Base-by-base conservation (phyloP, 1,284 basidiomycete species). In the Thecaphora thlaspeos region DNA sequence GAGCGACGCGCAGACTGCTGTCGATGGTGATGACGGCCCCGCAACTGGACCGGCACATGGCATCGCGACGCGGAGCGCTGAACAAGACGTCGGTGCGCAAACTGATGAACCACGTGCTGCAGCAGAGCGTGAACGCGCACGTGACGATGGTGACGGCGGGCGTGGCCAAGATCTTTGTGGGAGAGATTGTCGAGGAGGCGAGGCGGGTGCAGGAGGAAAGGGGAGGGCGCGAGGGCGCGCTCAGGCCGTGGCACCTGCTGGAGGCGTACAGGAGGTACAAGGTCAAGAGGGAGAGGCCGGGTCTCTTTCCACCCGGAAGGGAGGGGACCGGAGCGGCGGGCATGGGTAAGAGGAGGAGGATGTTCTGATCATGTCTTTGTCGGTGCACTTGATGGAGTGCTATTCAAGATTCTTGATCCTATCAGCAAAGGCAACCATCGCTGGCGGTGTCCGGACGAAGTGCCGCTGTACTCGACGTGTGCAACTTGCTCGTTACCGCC, bases 181-280 rank as follows among this genome's bases (percentile, higher is more conserved):
- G 91, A 2, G 90, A 93, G 77, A 89, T 93, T 5, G 84, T 92
- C 19, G 90, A 93, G 77, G 87, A 88, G 80, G 89, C 89, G 88
- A 49, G 46, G 80, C 70, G 4, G 17, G 87, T 89, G 0, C 90
- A 91, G 77, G 80, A 81, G n/a, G 82, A 85, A 28, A 82, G 87
- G 21, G 84, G 85, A 5, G 88, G 90, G 21, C 81, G 81, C 12
- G 26, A 38, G 11, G 90, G 90, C 0, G 87, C 91, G 0, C 79
- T 94, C 23, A 86, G 87, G 2, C 90, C 91, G 0, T 88, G 90
- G 66, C 88, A 93, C 77, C 81, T 93, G 10, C 87, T 89, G 14
- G 90, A 91, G 74, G 91, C 90, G 1, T 91, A 93, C 71, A 81
- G 88, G 41, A 81, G 85, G 68, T 93, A 93, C 74, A 87, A 89